phyloP scores from a whole-genome alignment of 2,329 filamentous ascomycete species.

The Lasiodiplodia sp. region DNA sequence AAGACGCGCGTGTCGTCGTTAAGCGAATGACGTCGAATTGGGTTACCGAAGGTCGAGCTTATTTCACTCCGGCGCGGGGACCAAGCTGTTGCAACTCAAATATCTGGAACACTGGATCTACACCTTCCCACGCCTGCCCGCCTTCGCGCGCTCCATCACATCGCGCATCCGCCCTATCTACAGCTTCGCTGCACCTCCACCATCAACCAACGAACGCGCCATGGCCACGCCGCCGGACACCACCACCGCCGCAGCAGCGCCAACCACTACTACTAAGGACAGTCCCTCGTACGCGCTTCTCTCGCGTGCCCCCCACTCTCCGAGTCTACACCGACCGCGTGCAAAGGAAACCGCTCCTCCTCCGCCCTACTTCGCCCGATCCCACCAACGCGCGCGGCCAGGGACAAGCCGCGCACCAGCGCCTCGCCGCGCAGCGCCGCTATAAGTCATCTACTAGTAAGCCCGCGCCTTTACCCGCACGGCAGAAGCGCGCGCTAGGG shows the following conservation, averaged over 20 bases:
- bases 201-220: too few relatives aligned
- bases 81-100: too few relatives aligned
- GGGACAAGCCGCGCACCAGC: conserved; percentile 38
- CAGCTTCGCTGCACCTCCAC: too few relatives aligned
- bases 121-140: too few relatives aligned
- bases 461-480: conserved; percentile 76
- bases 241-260: too few relatives aligned
- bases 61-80: too few relatives aligned
- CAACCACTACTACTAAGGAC: neutral
- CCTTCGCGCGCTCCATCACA: too few relatives aligned
- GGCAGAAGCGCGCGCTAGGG: conserved; percentile 74
- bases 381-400: conserved; percentile 61
- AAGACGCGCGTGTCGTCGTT: too few relatives aligned
- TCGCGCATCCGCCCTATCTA: too few relatives aligned
- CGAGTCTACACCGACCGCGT: conserved; percentile 84
- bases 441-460: conserved; percentile 53
- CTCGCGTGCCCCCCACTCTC: conserved; percentile 70
- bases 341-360: conserved; percentile 79
- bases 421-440: neutral
- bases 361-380: conserved; percentile 76
- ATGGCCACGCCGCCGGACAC: too few relatives aligned
- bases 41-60: neutral
- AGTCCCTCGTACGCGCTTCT: conserved; percentile 65
- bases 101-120: too few relatives aligned
- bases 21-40: too few relatives aligned